Evolutionary conservation across 1,284 basidiomycete genomes (phyloP).

Genomic region (Puccinia novopanici): DNA sequence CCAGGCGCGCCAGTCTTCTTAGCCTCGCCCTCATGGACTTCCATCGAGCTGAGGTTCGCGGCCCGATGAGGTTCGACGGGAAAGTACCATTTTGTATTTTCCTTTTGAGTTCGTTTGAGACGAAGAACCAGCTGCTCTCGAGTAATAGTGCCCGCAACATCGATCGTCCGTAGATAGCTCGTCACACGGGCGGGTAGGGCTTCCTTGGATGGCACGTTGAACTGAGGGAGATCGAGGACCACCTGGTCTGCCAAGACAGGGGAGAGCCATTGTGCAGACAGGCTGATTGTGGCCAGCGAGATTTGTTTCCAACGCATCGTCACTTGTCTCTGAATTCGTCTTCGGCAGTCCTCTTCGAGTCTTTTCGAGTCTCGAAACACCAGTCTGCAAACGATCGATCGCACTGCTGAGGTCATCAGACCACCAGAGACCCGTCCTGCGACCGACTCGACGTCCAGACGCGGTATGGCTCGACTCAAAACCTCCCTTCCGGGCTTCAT

Average conservation of each 20-base stretch:
- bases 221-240: conserved; percentile 31
- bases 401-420: too few species aligned
- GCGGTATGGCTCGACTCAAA: too few species aligned
- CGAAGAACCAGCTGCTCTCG: conserved; percentile 35
- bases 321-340: too few species aligned
- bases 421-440: too few species aligned
- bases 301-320: conserved; percentile 32
- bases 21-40: conserved; percentile 26
- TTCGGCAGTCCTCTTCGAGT: too few species aligned
- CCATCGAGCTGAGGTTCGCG: conserved; percentile 35
- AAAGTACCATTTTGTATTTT: conserved; percentile 5
- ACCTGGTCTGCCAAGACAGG: conserved; percentile 13
- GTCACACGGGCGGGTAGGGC: conserved; percentile 3
- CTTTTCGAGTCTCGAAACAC: too few species aligned
- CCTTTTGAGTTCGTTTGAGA: conserved; percentile 7
- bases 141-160: conserved; percentile 35
- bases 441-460: too few species aligned
- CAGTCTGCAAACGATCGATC: too few species aligned
- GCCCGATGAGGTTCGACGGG: conserved; percentile 39
- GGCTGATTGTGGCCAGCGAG: conserved; percentile 10
- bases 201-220: conserved; percentile 1
- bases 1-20: conserved; percentile 23
- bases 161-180: conserved; percentile 31
- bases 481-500: too few species aligned
- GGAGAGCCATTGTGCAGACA: neutral